Evolutionary conservation across 495 filamentous ascomycete genomes (phyloP).

Genomic region (Penicillium egyptiacum): DNA sequence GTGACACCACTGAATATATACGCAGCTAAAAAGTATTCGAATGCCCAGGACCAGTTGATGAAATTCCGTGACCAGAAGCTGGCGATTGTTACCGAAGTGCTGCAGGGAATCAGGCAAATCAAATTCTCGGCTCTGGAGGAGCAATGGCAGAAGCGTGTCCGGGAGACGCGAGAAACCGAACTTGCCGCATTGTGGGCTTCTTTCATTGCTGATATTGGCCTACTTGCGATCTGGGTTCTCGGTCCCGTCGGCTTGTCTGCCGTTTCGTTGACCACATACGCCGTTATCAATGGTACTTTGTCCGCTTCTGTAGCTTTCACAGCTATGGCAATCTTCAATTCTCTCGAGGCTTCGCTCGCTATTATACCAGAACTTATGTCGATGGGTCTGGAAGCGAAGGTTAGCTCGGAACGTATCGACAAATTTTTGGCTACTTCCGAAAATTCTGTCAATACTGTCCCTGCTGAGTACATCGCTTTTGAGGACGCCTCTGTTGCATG

Average conservation of each 20-base stretch:
- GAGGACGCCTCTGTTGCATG: constrained; percentile 71
- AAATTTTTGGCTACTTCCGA: constrained; percentile 69
- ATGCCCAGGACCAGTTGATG: constrained; percentile 72
- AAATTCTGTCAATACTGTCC: constrained; percentile 55
- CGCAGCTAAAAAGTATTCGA: constrained; percentile 64
- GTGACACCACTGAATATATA: constrained; percentile 69
- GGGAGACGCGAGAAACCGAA: constrained; percentile 63
- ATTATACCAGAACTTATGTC: constrained; percentile 73
- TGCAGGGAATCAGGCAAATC: constrained; percentile 83
- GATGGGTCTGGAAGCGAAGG: constrained; percentile 65
- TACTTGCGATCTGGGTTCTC: constrained; percentile 68
- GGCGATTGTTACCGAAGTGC: constrained; percentile 73
- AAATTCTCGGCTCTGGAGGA: constrained; percentile 83
- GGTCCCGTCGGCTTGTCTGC: constrained; percentile 73
- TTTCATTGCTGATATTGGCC: constrained; percentile 56
- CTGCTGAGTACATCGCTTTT: constrained; percentile 60
- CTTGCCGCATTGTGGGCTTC: constrained; percentile 64
- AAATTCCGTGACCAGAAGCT: constrained; percentile 76
- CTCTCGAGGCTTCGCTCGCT: constrained; percentile 67
- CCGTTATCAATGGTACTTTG: constrained; percentile 58
- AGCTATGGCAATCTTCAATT: constrained; percentile 69
- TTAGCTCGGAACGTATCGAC: constrained; percentile 73
- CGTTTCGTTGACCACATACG: constrained; percentile 67
- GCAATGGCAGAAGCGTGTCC: constrained; percentile 76
- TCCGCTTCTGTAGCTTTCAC: constrained; percentile 80